Evolutionary conservation across 177 flowering plant genomes (phyloP).

Genomic region (Vitis hybrid): DNA sequence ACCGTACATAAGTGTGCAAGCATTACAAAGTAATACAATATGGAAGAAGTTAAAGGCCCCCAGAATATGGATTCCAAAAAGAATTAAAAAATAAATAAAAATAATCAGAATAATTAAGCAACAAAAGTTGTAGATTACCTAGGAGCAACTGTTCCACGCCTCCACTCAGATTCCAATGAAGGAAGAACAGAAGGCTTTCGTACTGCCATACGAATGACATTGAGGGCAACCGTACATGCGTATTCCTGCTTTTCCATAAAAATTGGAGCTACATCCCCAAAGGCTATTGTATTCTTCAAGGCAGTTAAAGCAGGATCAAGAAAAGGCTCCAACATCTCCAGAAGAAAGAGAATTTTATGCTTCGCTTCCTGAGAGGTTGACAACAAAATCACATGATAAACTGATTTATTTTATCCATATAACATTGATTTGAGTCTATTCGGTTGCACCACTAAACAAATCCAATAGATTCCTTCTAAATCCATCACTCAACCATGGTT

Average conservation of each 20-base stretch:
- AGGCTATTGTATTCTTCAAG: constrained; percentile 52
- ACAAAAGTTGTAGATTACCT: constrained; percentile 44
- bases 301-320: constrained; percentile 73
- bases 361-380: constrained; percentile 64
- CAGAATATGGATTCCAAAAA: no score
- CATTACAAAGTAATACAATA: neutral
- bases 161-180: constrained; percentile 86
- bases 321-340: constrained; percentile 89
- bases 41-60: neutral
- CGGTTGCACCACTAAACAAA: neutral
- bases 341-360: constrained; percentile 74
- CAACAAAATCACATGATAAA: neutral
- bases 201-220: constrained; percentile 72
- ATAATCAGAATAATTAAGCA: neutral
- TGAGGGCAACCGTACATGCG: constrained; percentile 63
- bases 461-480: neutral
- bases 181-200: constrained; percentile 78
- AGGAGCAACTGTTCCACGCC: constrained; percentile 78
- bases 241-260: constrained; percentile 54
- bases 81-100: neutral
- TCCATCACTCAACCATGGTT: neutral
- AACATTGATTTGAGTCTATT: neutral
- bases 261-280: constrained; percentile 59
- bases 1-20: no score
- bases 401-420: neutral